Conservation (phyloP, 2,329 filamentous ascomycete genomes). For the Verticillium longisporum region DNA sequence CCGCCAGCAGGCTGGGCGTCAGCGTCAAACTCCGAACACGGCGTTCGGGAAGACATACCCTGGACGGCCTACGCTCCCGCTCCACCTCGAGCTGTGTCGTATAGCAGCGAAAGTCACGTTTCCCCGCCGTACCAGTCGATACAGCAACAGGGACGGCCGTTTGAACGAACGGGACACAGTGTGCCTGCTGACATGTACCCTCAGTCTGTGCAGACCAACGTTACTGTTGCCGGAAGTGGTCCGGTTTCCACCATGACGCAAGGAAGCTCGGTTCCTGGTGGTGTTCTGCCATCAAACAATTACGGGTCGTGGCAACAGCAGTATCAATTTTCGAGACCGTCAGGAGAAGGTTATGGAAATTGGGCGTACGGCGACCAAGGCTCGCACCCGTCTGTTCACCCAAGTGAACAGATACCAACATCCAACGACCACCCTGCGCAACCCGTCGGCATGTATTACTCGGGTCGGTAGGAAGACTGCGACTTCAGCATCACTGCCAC, state of each 20-base stretch:
- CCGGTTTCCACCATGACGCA: slow-evolving; percentile 25
- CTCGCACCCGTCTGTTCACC: not conserved
- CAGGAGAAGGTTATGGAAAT: slow-evolving; percentile 19
- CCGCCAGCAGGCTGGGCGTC: slow-evolving; percentile 33
- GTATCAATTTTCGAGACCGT: slow-evolving; percentile 30
- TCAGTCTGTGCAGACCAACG: slow-evolving; percentile 27
- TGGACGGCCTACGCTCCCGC: slow-evolving; percentile 36
- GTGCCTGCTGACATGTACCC: slow-evolving; percentile 37
- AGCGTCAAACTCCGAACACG: slow-evolving; percentile 27
- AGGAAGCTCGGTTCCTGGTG: slow-evolving; percentile 20
- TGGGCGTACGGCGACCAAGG: slow-evolving; percentile 25
- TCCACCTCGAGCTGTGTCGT: slow-evolving; percentile 39
- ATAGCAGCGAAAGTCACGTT: slow-evolving; percentile 34
- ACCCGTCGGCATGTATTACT: slow-evolving; percentile 23
- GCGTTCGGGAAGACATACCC: slow-evolving; percentile 33
- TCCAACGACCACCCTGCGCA: slow-evolving; percentile 17
- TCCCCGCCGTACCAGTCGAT: slow-evolving; percentile 32
- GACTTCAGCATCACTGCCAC: not conserved
- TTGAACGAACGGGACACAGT: slow-evolving; percentile 36
- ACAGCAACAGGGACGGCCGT: slow-evolving; percentile 20
- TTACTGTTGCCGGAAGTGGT: slow-evolving; percentile 27
- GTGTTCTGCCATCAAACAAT: slow-evolving; percentile 21
- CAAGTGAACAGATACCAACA: slow-evolving; percentile 15
- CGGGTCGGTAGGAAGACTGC: slow-evolving; percentile 14
- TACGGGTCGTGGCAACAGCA: slow-evolving; percentile 39